A percentile compares a stretch with the other conserved stretches of the same genome.
Conservation (phyloP, 2,329 filamentous ascomycete genomes). For the Penicillium sp. region DNA sequence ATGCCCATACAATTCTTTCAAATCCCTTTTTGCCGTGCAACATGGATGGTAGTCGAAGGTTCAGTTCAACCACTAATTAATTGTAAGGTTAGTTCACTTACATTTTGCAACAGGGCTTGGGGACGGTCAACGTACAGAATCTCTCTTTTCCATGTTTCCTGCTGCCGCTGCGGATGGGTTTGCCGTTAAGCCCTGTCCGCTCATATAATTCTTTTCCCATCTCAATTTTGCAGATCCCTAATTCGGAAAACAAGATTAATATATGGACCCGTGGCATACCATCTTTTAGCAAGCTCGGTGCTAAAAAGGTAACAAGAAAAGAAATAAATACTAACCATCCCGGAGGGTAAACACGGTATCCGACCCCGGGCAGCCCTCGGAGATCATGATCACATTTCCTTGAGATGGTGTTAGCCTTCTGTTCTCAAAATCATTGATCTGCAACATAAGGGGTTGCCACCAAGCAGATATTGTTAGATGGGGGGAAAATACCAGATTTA, state of each 20-base stretch:
- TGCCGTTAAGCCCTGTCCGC: conserved; percentile 76
- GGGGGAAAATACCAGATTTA: conserved; percentile 66
- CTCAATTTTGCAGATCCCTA: conserved; percentile 74
- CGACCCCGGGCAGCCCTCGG: conserved; percentile 70
- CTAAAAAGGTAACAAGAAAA: no score
- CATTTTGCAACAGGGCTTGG: not conserved
- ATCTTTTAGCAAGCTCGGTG: not conserved
- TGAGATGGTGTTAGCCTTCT: conserved; percentile 4
- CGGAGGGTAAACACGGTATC: conserved; percentile 74
- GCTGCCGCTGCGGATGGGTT: conserved; percentile 62
- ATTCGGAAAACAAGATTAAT: not conserved
- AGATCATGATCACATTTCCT: conserved; percentile 84
- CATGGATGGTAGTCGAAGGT: conserved; percentile 77
- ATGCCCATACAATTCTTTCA: conserved; percentile 76
- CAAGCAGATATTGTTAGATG: no score
- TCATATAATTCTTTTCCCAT: conserved; percentile 84
- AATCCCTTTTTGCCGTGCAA: conserved; percentile 82
- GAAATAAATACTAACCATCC: conserved; percentile 59
- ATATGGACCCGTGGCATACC: not conserved
- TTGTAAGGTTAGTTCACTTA: conserved; percentile 15
- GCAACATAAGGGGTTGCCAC: not conserved
- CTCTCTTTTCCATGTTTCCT: conserved; percentile 69
- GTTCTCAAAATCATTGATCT: not conserved
- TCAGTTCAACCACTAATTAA: conserved; percentile 73
- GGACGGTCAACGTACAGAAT: conserved; percentile 64